Base-by-base conservation (phyloP, 2,329 filamentous ascomycete species). In the Calonectria montana region DNA sequence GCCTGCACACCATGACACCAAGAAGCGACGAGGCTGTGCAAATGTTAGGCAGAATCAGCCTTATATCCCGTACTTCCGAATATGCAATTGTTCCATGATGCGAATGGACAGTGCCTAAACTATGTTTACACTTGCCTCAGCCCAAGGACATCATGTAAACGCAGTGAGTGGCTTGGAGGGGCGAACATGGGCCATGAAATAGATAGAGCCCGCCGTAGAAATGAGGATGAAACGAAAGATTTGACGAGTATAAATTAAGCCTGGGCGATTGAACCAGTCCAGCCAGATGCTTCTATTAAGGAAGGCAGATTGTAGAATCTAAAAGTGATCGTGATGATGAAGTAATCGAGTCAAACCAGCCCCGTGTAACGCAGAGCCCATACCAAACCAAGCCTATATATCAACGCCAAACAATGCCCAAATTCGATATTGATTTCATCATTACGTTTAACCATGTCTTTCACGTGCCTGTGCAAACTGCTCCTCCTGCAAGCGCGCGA, bases 401-500 rank as follows among this genome's bases (percentile, higher is more conserved):
- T 73, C 73, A 83, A 83, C 82, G 81, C 82, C 82, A 76, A 81
- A 79, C 78, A 83, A 83, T 82, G 81, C 81, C 81, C 74, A 77
- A 78, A 74, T 71, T 68, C 69, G 59, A 75, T 74, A 74, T 79
- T 76, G 72, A 18, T 72, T 64, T 39, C 64, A 27, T 68, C 50
- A 66, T 72, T 57, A 73, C 39, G 21, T 27, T 73, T 65, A 82
- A 21, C 76, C 78, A 69, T 85, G 83, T 65, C 83, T 82, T 75
- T 84, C 72, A 70, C 83, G 80, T 8, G 95, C 96, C 70, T 91
- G 92, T 50, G 94, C 92, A 84, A 99, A 98, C 77, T 98, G 91
- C 83, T 97, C 95, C 83, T 97, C 93, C 82, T 99, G 97, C 80
- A 98, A 91, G 61, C 93, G 90, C 69, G 97, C 91, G 61, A 99